These are phyloP conservation scores for Tolypocladium endophyticum DNA, from an alignment of 2,329 filamentous ascomycete genomes.

Conservation along the genomic window DNA sequence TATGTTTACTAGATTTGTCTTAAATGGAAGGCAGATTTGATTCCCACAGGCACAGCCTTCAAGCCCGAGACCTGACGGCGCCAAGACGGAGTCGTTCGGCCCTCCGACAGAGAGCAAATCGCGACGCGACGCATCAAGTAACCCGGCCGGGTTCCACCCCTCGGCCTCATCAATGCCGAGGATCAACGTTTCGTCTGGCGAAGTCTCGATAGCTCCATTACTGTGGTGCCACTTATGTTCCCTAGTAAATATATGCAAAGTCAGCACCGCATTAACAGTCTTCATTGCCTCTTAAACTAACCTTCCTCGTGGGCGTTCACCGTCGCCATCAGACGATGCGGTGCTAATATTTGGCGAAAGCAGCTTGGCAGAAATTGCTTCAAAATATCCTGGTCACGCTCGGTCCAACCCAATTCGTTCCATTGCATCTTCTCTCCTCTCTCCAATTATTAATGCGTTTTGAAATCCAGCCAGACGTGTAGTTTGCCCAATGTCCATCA, in stretches of 20 bases:
- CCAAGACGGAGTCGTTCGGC: too few species aligned
- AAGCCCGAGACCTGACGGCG: background rate
- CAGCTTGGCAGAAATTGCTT: too few species aligned
- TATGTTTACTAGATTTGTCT: slow-evolving; percentile 31
- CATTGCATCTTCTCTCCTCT: background rate
- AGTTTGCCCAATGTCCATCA: background rate
- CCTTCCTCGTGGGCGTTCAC: too few species aligned
- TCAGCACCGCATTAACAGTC: background rate
- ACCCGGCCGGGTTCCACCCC: too few species aligned
- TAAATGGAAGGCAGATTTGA: background rate
- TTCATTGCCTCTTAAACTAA: background rate
- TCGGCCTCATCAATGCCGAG: too few species aligned
- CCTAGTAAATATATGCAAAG: background rate
- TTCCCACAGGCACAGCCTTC: background rate
- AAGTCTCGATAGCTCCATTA: background rate
- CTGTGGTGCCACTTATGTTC: background rate
- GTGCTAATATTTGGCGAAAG: too few species aligned
- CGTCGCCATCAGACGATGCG: background rate
- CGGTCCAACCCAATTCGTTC: background rate
- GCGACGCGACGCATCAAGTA: too few species aligned
- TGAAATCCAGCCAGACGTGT: background rate
- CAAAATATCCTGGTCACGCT: background rate
- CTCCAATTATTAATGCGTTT: background rate
- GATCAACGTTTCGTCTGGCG: background rate
- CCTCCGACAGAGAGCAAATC: too few species aligned